Evolutionary conservation across 257 asterid genomes (phyloP).

Genomic region (Plectranthus barbatus): DNA sequence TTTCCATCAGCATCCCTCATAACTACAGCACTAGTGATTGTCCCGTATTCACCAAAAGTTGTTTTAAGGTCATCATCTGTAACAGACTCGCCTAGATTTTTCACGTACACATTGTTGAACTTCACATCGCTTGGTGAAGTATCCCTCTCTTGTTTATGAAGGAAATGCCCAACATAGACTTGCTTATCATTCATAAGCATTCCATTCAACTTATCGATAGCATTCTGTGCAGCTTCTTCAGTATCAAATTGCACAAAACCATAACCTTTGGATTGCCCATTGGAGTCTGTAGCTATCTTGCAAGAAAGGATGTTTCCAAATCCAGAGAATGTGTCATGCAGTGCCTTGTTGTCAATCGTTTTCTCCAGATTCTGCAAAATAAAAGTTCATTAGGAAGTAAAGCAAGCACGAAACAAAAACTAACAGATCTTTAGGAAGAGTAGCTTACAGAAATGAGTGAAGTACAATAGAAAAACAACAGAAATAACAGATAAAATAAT

Average conservation of each 20-base stretch:
- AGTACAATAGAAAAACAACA: not conserved
- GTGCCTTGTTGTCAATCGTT: slow-evolving; percentile 50
- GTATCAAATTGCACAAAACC: slow-evolving; percentile 60
- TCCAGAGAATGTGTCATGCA: slow-evolving; percentile 53
- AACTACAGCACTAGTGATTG: slow-evolving; percentile 60
- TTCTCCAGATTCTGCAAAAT: slow-evolving; percentile 46
- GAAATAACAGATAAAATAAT: not conserved
- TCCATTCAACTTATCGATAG: slow-evolving; percentile 59
- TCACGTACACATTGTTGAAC: slow-evolving; percentile 60
- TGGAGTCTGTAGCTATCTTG: slow-evolving; percentile 55
- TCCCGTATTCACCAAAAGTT: slow-evolving; percentile 47
- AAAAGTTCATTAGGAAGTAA: not conserved
- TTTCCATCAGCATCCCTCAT: slow-evolving; percentile 71
- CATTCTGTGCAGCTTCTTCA: slow-evolving; percentile 48
- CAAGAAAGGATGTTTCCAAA: slow-evolving; percentile 70
- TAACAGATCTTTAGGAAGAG: not conserved
- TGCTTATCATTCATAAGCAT: slow-evolving; percentile 66
- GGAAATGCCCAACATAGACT: slow-evolving; percentile 62
- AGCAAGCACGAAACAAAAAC: not conserved
- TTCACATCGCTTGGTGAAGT: slow-evolving; percentile 21
- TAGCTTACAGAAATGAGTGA: not conserved
- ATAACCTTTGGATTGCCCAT: slow-evolving; percentile 60
- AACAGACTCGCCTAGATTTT: slow-evolving; percentile 48
- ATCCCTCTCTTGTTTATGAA: slow-evolving; percentile 62
- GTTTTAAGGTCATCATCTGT: slow-evolving; percentile 54